These are phyloP conservation scores for Hibiscus syriacus DNA, from an alignment of 345 rosid species.

Conservation along the genomic window DNA sequence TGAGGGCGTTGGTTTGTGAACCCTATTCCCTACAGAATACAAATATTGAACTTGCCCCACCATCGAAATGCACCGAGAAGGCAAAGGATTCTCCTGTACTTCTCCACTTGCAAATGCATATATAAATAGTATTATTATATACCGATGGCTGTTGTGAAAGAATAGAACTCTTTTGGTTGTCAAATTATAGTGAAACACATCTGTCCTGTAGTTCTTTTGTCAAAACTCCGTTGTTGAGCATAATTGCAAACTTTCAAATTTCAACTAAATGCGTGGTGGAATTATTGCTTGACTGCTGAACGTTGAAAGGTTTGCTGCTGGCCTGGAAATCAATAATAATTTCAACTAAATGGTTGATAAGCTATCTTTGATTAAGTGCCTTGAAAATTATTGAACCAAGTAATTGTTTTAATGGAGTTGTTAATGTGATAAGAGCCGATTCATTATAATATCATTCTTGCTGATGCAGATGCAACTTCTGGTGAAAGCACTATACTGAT, in stretches of 20 bases:
- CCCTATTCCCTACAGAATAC: not conserved
- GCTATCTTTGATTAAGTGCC: no score
- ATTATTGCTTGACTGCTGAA: not conserved
- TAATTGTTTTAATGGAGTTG: no score
- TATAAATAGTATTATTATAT: slow-evolving; percentile 8
- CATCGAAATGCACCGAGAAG: slow-evolving; percentile 17
- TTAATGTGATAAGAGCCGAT: no score
- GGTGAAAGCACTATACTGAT: no score
- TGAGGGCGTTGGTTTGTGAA: not conserved
- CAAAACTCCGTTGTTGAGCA: slow-evolving; percentile 1
- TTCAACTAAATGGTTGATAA: no score
- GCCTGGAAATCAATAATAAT: no score
- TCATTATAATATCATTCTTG: no score
- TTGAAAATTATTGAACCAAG: no score
- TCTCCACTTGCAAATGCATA: slow-evolving; percentile 24
- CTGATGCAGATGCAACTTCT: no score
- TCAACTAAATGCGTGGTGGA: not conserved
- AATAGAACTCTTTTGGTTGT: slow-evolving; percentile 12
- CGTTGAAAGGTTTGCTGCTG: no score
- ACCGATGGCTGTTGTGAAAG: slow-evolving; percentile 19
- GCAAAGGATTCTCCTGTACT: slow-evolving; percentile 19
- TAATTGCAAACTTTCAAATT: not conserved
- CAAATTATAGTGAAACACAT: slow-evolving; percentile 27
- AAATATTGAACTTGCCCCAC: slow-evolving; percentile 14
- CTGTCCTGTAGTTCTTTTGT: slow-evolving; percentile 10